Evolutionary conservation across 352 stramenopile species (phyloP), one percentile per base, ranked within the genome.

Genomic region (Globisporangium cystogenes): DNA sequence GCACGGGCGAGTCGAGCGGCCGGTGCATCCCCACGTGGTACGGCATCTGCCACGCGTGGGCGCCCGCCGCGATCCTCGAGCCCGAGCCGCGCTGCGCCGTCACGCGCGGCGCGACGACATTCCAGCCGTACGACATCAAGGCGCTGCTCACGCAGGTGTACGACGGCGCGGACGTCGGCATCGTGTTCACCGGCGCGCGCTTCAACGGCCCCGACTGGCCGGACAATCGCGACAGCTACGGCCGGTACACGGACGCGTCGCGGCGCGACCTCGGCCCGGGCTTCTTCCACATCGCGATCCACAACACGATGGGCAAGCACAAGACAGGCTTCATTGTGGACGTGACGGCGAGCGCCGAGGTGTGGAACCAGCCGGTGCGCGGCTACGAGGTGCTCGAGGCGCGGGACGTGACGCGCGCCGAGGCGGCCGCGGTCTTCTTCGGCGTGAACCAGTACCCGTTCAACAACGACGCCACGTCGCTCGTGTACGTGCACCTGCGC

Each of bases 251-350:
- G 1, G 66, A 82, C 45, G 35, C 59, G n/a, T 59, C 61, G 11
- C 70, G 65, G 24, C 68, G 69, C 37, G 74, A 86, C 29, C 35
- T 83, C 15, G 73, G 66, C 24, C 60, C 74, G 5, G 72, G 74
- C 8, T 81, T 70, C 55, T 86, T 86, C 50, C 72, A 83, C 65
- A 58, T 86, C 40, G 72, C 72, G n/a, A 53, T 68, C 11, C 49
- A 64, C 35, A 86, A 86, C 59, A 70, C 81, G 51, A 67, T 86
- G 26, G 26, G 26, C 26, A 29, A 29, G 26, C 26, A 29, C 26
- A 29, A 29, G 26, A 29, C 53, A 65, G 72, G 0, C 56, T 65
- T 86, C 44, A 54, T 86, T 2, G 51, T 86, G 27, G 74, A 86
- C 48, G 72, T 76, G 16, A 52, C 24, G 21, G 46, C 58, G 1